Evolutionary conservation across 129 eudicot species (phyloP).

Genomic region (Pulicaria dysenterica): DNA sequence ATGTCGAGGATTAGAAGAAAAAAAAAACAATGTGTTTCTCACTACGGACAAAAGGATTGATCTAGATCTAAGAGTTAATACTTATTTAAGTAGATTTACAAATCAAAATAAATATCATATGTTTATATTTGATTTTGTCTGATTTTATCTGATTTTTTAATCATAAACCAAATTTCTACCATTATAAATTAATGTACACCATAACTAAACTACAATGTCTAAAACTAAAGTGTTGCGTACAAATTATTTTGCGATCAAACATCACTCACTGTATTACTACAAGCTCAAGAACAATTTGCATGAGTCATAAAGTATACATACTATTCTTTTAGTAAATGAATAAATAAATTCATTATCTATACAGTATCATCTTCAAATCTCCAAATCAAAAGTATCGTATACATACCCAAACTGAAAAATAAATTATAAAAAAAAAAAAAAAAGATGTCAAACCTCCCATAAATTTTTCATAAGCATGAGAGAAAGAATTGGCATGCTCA

Average conservation of each 20-base stretch:
- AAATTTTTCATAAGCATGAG: slow-evolving; percentile 21
- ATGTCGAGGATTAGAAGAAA: no score
- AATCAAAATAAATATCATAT: no score
- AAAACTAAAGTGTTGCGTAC: neutral
- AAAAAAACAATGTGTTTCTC: no score
- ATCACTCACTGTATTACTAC: slow-evolving; percentile 6
- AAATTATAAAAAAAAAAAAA: slow-evolving; percentile 15
- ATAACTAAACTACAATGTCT: no score
- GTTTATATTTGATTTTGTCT: no score
- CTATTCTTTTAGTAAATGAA: slow-evolving; percentile 7
- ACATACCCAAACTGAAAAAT: slow-evolving; percentile 14
- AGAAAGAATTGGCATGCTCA: slow-evolving; percentile 51
- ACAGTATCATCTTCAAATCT: slow-evolving; percentile 32
- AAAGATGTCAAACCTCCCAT: slow-evolving; percentile 23
- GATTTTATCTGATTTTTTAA: no score
- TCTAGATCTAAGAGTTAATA: no score
- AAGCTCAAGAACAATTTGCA: slow-evolving; percentile 18
- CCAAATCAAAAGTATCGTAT: slow-evolving; percentile 21
- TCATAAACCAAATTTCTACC: no score
- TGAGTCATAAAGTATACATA: slow-evolving; percentile 27
- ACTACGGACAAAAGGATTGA: no score
- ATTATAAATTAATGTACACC: no score
- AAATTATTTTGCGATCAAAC: neutral
- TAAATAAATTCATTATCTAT: slow-evolving; percentile 24
- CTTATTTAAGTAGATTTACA: no score